These are phyloP conservation scores for Eimeria acervulina DNA, from an alignment of 169 alveolate species.

Conservation along the genomic window DNA sequence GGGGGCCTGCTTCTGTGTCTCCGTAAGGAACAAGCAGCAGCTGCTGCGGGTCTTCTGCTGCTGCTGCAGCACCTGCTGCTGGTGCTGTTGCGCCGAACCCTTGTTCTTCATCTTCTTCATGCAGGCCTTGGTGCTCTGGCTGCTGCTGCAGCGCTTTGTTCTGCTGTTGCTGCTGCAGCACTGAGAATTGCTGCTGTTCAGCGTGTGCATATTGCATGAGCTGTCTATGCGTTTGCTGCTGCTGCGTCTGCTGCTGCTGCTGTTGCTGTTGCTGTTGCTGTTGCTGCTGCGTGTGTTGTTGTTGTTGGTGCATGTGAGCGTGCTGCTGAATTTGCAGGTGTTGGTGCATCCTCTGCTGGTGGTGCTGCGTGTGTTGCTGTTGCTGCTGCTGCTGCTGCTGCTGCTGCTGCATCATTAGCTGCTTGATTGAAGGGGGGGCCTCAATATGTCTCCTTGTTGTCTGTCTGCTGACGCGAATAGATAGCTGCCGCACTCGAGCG, in stretches of 20 bases:
- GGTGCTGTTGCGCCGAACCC: not conserved
- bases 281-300: too few species aligned
- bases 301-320: not conserved
- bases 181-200: conserved; percentile 14
- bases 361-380: too few species aligned
- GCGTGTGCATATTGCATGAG: not conserved
- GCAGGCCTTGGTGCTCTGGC: not conserved
- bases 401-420: too few species aligned
- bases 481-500: conserved; percentile 53
- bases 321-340: not conserved
- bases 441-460: not conserved
- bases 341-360: not conserved
- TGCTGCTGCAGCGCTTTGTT: not conserved
- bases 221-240: not conserved
- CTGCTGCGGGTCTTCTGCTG: not conserved
- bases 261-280: too few species aligned
- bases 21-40: conserved; percentile 6
- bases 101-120: not conserved
- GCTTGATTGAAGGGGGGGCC: not conserved
- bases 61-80: conserved; percentile 6
- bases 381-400: too few species aligned
- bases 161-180: conserved; percentile 45
- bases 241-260: conserved; percentile 31
- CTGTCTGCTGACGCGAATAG: conserved; percentile 74
- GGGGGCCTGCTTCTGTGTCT: not conserved